Evolutionary conservation across 2,329 filamentous ascomycete species (phyloP), one percentile per base, ranked within the genome.

Genomic region (Ascochyta fabae): DNA sequence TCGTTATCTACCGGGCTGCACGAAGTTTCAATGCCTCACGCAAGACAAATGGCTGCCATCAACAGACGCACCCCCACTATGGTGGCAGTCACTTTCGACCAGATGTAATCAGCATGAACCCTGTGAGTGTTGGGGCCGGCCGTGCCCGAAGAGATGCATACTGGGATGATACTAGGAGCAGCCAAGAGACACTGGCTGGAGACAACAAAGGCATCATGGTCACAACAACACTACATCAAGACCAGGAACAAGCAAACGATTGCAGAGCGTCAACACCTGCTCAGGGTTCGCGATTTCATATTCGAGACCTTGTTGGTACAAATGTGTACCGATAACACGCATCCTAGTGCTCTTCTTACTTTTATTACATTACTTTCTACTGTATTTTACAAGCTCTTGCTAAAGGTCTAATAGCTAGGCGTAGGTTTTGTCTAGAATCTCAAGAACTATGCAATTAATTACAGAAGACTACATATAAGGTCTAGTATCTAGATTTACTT

Each of bases 181-280:
- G 60, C 40, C 58, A 65, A 34, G 62, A 63, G 45, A 47, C 56
- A 16, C 56, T 63, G 3, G 60, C 62, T 12, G 16, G 29, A n/a
- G 34, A 38, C 22, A 33, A 19, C 9, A 53, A 59, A 22, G 41
- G 27, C 24, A 49, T 43, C n/a, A 48, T 41, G 10, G 48, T 52
- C 1, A 48, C 48, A 6, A 51, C 53, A n/a, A 48, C 42, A 15
- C 5, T 51, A 24, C 40, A 42, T 31, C 40, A 42, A 42, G 40
- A 42, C 22, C 26, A 31, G 8, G 2, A 31, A 15, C 22, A 24
- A 24, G 22, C 9, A 9, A 16, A 12, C 3, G 13, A 9, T 13
- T 5, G 19, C 19, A 40, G 19, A 15, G 22, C 4, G 8, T 40
- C 19, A 16, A 13, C 13, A 24, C 22, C 5, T 19, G 6, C 34